A percentile compares a stretch with the other conserved stretches of the same genome.
These are phyloP conservation scores for Neospermospora avenae DNA, from an alignment of 2,329 filamentous ascomycete genomes.

Conservation along the genomic window DNA sequence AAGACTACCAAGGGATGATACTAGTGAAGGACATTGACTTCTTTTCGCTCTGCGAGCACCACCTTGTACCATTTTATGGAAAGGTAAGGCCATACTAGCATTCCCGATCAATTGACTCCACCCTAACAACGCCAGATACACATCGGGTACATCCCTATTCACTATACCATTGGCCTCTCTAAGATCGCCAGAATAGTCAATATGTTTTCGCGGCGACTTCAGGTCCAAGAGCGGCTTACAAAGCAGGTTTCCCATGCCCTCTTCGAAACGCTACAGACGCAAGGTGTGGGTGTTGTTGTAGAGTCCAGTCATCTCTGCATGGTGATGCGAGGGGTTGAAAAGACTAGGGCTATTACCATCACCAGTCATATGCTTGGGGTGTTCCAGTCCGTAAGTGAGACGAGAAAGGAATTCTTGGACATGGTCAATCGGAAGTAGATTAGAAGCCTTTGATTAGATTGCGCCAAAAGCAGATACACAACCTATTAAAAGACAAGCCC, in stretches of 20 bases:
- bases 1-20: slow-evolving; percentile 91
- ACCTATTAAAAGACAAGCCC: background rate
- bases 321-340: slow-evolving; percentile 72
- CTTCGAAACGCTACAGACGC: slow-evolving; percentile 82
- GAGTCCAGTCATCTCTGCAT: slow-evolving; percentile 89
- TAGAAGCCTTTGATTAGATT: background rate
- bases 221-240: slow-evolving; percentile 90
- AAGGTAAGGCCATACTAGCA: slow-evolving; percentile 57
- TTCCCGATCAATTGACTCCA: slow-evolving; percentile 1
- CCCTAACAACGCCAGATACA: slow-evolving; percentile 65
- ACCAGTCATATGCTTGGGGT: slow-evolving; percentile 71
- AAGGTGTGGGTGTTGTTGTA: slow-evolving; percentile 93
- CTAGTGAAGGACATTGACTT: slow-evolving; percentile 96
- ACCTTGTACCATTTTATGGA: slow-evolving; percentile 89
- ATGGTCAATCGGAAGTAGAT: slow-evolving; percentile 36
- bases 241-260: slow-evolving; percentile 90
- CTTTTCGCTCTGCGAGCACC: slow-evolving; percentile 90
- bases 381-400: slow-evolving; percentile 64
- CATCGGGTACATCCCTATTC: slow-evolving; percentile 89
- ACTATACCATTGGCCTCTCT: slow-evolving; percentile 86
- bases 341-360: slow-evolving; percentile 59
- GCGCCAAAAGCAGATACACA: background rate
- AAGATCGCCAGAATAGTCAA: slow-evolving; percentile 92
- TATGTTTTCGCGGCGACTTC: slow-evolving; percentile 86
- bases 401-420: slow-evolving; percentile 65